These are phyloP conservation scores for Musa beccarii DNA, from an alignment of 176 grass and related monocot species.

Conservation along the genomic window DNA sequence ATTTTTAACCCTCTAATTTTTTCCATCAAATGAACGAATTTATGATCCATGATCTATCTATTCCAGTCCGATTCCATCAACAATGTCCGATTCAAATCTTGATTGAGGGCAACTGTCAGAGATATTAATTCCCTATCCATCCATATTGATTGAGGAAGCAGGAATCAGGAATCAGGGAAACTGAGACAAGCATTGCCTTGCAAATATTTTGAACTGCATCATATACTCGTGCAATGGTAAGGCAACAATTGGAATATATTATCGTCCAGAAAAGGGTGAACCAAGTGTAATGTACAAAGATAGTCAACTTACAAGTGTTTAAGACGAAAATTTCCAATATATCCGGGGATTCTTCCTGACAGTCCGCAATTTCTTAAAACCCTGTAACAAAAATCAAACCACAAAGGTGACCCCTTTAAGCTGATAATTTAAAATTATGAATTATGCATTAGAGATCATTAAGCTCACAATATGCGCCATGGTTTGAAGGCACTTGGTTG, in stretches of 20 bases:
- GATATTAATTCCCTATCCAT: neutral
- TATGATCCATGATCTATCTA: too few relatives aligned
- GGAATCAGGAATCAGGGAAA: neutral
- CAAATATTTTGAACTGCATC: neutral
- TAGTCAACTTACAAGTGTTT: neutral
- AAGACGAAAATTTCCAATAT: neutral
- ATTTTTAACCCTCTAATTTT: too few relatives aligned
- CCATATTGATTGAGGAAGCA: neutral
- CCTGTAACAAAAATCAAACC: neutral
- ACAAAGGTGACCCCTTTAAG: neutral
- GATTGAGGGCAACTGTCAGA: neutral
- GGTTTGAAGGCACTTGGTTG: neutral
- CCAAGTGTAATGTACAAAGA: neutral
- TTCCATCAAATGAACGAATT: too few relatives aligned
- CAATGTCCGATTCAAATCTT: too few relatives aligned
- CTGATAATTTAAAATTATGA: too few relatives aligned
- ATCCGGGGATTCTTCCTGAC: neutral
- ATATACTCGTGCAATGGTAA: neutral
- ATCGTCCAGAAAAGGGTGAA: too few relatives aligned
- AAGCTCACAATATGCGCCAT: neutral
- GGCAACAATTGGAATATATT: neutral
- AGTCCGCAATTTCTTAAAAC: constrained; percentile 2
- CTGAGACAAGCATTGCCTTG: neutral
- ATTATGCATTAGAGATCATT: neutral
- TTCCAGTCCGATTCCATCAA: too few relatives aligned